Conservation (phyloP, 1,284 basidiomycete species). For the Ustilago lituana region DNA sequence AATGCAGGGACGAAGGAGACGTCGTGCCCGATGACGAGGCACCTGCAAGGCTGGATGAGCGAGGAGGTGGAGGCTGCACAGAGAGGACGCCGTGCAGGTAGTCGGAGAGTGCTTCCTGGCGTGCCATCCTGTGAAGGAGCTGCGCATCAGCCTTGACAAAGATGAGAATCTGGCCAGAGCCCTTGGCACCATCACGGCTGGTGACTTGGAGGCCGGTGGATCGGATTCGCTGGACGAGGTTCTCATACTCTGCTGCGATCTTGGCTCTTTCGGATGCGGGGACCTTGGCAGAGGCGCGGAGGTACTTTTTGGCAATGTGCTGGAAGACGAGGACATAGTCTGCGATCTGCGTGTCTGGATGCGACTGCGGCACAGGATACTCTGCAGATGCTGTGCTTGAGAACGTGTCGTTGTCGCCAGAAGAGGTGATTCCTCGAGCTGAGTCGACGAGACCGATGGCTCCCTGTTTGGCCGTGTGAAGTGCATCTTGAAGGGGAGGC, state of each 20-base stretch:
- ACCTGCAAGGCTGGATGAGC: conserved; percentile 29
- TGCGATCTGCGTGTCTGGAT: conserved; percentile 42
- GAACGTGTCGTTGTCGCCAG: background rate
- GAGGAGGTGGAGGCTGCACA: conserved; percentile 29
- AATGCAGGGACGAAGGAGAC: conserved; percentile 2
- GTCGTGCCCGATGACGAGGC: no score
- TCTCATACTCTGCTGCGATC: conserved; percentile 47
- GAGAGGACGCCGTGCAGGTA: conserved; percentile 59
- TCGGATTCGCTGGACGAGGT: conserved; percentile 40
- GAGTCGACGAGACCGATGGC: conserved; percentile 11
- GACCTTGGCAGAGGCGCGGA: conserved; percentile 40
- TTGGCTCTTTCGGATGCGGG: conserved; percentile 28
- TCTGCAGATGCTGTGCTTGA: background rate
- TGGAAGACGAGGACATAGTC: conserved; percentile 62
- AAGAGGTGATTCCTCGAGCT: no score
- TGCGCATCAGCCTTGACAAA: conserved; percentile 54
- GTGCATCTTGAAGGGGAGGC: conserved; percentile 34
- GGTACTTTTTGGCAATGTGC: conserved; percentile 41
- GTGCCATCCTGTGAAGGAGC: conserved; percentile 29
- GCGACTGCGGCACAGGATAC: conserved; percentile 34
- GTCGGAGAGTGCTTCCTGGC: conserved; percentile 51
- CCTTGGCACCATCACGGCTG: conserved; percentile 42
- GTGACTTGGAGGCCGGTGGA: conserved; percentile 55
- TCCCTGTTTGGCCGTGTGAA: conserved; percentile 5
- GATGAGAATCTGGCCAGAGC: conserved; percentile 48